A percentile compares a stretch with the other conserved stretches of the same genome.
Conservation (phyloP, 805 yeast genomes). For the Naumovozyma baii region DNA sequence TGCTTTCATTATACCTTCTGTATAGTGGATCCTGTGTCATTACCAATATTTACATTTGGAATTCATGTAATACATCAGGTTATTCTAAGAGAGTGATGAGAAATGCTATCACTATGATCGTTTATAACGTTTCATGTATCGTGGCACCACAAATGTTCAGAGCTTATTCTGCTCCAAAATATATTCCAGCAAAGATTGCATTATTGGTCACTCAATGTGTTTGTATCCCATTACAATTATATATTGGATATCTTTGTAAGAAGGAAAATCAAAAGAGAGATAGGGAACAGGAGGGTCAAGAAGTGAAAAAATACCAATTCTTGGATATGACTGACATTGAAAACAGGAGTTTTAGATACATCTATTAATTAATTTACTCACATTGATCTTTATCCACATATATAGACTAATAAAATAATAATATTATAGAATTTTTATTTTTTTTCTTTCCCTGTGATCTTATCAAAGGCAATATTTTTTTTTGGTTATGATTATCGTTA, state of each 20-base stretch:
- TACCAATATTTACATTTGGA: slow-evolving; percentile 53
- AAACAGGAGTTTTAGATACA: slow-evolving; percentile 49
- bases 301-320: slow-evolving; percentile 35
- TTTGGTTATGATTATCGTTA: too few species aligned
- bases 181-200: slow-evolving; percentile 49
- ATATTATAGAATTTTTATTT: too few species aligned
- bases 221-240: slow-evolving; percentile 35
- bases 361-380: slow-evolving; percentile 30
- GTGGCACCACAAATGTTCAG: slow-evolving; percentile 59
- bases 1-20: slow-evolving; percentile 41
- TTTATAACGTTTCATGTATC: slow-evolving; percentile 49
- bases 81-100: slow-evolving; percentile 47
- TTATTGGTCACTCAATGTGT: slow-evolving; percentile 42
- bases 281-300: slow-evolving; percentile 26
- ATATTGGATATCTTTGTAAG: slow-evolving; percentile 36
- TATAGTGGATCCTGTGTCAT: slow-evolving; percentile 50
- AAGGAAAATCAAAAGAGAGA: slow-evolving; percentile 47
- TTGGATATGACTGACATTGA: slow-evolving; percentile 52
- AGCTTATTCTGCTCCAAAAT: slow-evolving; percentile 41
- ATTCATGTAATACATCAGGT: slow-evolving; percentile 53
- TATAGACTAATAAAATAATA: too few species aligned
- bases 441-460: too few species aligned
- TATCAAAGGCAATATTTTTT: too few species aligned
- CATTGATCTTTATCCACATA: not conserved
- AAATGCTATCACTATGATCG: slow-evolving; percentile 46